These are phyloP conservation scores for Claviceps sp. DNA, from an alignment of 2,329 filamentous ascomycete species.

Conservation along the genomic window DNA sequence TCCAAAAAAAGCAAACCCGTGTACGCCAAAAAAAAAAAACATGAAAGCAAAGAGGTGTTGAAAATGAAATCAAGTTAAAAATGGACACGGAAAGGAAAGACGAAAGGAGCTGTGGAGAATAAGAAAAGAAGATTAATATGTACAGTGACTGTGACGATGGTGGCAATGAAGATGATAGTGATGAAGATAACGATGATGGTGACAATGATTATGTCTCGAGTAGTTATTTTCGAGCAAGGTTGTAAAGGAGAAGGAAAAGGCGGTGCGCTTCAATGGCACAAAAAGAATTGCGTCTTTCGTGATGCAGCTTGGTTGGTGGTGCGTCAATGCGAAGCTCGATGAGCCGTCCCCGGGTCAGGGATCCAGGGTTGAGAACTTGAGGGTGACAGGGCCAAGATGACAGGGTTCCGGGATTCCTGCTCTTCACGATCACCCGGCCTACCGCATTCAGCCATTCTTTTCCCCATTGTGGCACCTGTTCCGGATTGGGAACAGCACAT, in stretches of 20 bases:
- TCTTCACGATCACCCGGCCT: no score
- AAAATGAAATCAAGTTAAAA: no score
- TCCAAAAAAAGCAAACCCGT: neutral
- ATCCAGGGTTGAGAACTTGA: neutral
- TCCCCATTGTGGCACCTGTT: neutral
- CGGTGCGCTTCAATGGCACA: neutral
- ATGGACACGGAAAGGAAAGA: neutral
- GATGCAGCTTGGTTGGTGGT: neutral
- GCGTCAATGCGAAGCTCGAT: neutral
- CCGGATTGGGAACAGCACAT: neutral
- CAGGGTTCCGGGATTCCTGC: no score
- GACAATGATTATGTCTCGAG: neutral
- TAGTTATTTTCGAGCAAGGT: neutral
- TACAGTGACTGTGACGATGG: neutral
- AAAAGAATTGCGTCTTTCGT: neutral
- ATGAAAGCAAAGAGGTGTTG: no score
- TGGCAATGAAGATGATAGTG: neutral
- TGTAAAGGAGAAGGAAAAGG: neutral
- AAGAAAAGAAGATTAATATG: neutral
- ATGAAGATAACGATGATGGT: neutral
- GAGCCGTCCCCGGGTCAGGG: neutral
- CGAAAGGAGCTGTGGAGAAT: neutral
- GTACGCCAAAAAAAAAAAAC: slow-evolving; percentile 1
- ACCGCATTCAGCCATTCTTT: neutral
- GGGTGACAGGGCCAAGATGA: no score